These are phyloP conservation scores for Erythrophleum ivorense DNA, from an alignment of 331 rosid genomes.

Conservation along the genomic window DNA sequence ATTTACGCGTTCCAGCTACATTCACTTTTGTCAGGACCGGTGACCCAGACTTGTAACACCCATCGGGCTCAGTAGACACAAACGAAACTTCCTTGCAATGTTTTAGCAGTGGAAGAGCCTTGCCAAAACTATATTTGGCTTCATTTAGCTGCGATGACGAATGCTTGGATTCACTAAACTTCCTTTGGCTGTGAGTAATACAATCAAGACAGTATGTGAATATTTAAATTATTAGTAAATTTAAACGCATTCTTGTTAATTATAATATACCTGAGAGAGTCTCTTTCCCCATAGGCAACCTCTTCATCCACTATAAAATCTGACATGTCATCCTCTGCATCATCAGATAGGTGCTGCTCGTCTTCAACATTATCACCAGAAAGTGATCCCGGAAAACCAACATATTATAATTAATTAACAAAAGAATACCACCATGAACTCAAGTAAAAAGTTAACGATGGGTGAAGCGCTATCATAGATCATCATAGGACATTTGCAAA, in stretches of 20 bases:
- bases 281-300: slow-evolving; percentile 31
- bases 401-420: slow-evolving; percentile 14
- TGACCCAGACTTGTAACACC: not conserved
- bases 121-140: slow-evolving; percentile 30
- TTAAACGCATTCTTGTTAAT: slow-evolving; percentile 29
- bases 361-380: slow-evolving; percentile 38
- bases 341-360: slow-evolving; percentile 29
- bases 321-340: slow-evolving; percentile 47
- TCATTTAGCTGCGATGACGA: slow-evolving; percentile 22
- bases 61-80: slow-evolving; percentile 1
- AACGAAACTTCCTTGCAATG: slow-evolving; percentile 26
- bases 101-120: slow-evolving; percentile 6
- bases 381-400: slow-evolving; percentile 43
- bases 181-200: slow-evolving; percentile 34
- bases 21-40: slow-evolving; percentile 4
- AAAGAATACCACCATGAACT: slow-evolving; percentile 24
- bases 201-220: slow-evolving; percentile 18
- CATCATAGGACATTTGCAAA: slow-evolving; percentile 8
- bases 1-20: slow-evolving; percentile 33
- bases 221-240: slow-evolving; percentile 23
- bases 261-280: slow-evolving; percentile 40
- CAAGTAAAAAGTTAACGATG: not conserved
- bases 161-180: slow-evolving; percentile 24
- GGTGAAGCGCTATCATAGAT: not conserved
- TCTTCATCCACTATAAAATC: slow-evolving; percentile 53